Evolutionary conservation across 2,329 filamentous ascomycete species (phyloP).

Genomic region (Arthrobotrys pseudoclavata): DNA sequence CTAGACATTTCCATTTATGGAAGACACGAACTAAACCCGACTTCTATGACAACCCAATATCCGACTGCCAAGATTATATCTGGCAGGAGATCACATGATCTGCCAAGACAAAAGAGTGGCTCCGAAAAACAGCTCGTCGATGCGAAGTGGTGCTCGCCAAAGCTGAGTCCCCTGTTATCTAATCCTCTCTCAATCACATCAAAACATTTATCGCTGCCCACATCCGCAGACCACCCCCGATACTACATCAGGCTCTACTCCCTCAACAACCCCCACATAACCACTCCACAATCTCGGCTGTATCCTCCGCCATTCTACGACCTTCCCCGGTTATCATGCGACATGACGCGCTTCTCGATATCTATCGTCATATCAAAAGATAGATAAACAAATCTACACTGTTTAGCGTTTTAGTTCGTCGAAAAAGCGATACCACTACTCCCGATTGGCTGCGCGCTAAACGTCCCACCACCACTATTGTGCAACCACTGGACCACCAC

Average conservation of each 20-base stretch:
- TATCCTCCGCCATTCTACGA: slow-evolving; percentile 15
- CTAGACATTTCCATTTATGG: background rate
- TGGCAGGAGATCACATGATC: background rate
- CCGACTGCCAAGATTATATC: background rate
- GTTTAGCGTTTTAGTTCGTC: slow-evolving; percentile 12
- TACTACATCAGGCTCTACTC: background rate
- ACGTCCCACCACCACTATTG: background rate
- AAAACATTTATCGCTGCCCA: slow-evolving; percentile 16
- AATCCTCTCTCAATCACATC: slow-evolving; percentile 18
- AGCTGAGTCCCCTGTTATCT: slow-evolving; percentile 9
- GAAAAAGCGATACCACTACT: slow-evolving; percentile 1
- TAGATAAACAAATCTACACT: slow-evolving; percentile 41
- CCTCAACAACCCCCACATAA: background rate
- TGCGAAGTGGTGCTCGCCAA: background rate
- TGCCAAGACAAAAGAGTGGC: slow-evolving; percentile 14
- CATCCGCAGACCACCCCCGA: slow-evolving; percentile 15
- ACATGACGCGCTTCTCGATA: slow-evolving; percentile 54
- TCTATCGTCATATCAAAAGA: slow-evolving; percentile 29
- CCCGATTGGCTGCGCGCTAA: slow-evolving; percentile 10
- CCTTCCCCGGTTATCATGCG: slow-evolving; percentile 33
- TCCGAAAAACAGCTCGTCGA: slow-evolving; percentile 18
- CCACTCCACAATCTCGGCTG: background rate
- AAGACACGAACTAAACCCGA: background rate
- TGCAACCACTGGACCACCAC: background rate
- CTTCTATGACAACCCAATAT: background rate